These are phyloP conservation scores for Tagetes erecta DNA, from an alignment of 129 eudicot genomes.

Conservation along the genomic window DNA sequence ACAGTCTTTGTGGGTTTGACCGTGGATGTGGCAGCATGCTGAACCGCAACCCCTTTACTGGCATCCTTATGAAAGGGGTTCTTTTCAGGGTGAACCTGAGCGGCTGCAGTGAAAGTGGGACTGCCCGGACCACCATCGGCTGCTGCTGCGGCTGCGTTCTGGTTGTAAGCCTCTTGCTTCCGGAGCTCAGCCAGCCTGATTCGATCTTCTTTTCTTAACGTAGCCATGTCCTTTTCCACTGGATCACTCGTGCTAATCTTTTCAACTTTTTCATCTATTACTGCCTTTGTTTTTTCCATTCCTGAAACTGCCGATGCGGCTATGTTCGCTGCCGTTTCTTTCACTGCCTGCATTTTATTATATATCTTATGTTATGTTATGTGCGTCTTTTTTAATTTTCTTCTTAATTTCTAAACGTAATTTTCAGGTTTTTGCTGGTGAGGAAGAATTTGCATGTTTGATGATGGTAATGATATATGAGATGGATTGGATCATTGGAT, in stretches of 20 bases:
- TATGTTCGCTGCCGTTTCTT: constrained; percentile 58
- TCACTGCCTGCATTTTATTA: constrained; percentile 39
- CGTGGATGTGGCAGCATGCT: background rate
- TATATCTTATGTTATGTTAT: too few relatives aligned
- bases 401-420: too few relatives aligned
- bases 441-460: background rate
- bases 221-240: constrained; percentile 53
- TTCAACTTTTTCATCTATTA: constrained; percentile 57
- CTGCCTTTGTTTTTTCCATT: constrained; percentile 61
- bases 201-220: constrained; percentile 48
- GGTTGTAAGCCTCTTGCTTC: constrained; percentile 45
- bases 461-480: background rate
- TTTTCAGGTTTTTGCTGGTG: background rate
- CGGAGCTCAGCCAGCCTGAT: constrained; percentile 46
- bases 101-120: constrained; percentile 37
- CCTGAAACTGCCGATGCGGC: constrained; percentile 70
- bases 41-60: background rate
- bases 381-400: too few relatives aligned
- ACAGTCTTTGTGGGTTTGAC: constrained; percentile 14
- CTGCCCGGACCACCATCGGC: constrained; percentile 8
- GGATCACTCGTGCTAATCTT: constrained; percentile 45
- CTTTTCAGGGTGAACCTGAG: constrained; percentile 19
- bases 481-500: background rate
- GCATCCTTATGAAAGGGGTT: constrained; percentile 20
- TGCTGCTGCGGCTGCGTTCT: constrained; percentile 51